Evolutionary conservation across 805 yeast species (phyloP).

Genomic region (Hanseniaspora mollemarum): DNA sequence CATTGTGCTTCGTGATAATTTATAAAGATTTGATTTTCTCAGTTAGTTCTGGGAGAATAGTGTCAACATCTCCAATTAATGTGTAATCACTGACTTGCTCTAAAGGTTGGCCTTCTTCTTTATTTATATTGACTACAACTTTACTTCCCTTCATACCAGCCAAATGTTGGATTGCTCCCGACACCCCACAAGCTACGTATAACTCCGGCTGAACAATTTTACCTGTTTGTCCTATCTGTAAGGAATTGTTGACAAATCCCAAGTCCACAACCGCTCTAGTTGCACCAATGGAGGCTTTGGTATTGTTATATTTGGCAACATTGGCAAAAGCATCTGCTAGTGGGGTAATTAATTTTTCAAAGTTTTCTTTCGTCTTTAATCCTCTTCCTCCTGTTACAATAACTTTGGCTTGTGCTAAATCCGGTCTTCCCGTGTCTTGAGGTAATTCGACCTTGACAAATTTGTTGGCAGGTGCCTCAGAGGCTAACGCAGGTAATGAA

Average conservation of each 20-base stretch:
- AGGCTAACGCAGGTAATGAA: slow-evolving; percentile 32
- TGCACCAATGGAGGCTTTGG: slow-evolving; percentile 95
- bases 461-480: slow-evolving; percentile 31
- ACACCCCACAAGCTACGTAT: slow-evolving; percentile 84
- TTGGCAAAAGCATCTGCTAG: slow-evolving; percentile 63
- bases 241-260: slow-evolving; percentile 88
- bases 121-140: slow-evolving; percentile 85
- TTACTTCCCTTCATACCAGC: slow-evolving; percentile 98
- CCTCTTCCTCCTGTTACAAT: slow-evolving; percentile 95
- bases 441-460: slow-evolving; percentile 45
- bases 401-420: slow-evolving; percentile 65
- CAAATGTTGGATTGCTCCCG: slow-evolving; percentile 95
- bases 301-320: slow-evolving; percentile 2
- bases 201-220: slow-evolving; percentile 94
- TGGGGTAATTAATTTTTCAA: slow-evolving; percentile 66
- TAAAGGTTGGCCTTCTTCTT: slow-evolving; percentile 88
- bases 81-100: slow-evolving; percentile 86
- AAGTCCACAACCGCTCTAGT: slow-evolving; percentile 97
- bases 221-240: slow-evolving; percentile 97
- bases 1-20: slow-evolving; percentile 19
- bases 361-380: slow-evolving; percentile 76
- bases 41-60: slow-evolving; percentile 82
- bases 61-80: slow-evolving; percentile 76
- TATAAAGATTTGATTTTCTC: slow-evolving; percentile 39
- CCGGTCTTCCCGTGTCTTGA: slow-evolving; percentile 71